phyloP scores from a whole-genome alignment of 148 eudicot genomes.

The Salicornia ramosissima region DNA sequence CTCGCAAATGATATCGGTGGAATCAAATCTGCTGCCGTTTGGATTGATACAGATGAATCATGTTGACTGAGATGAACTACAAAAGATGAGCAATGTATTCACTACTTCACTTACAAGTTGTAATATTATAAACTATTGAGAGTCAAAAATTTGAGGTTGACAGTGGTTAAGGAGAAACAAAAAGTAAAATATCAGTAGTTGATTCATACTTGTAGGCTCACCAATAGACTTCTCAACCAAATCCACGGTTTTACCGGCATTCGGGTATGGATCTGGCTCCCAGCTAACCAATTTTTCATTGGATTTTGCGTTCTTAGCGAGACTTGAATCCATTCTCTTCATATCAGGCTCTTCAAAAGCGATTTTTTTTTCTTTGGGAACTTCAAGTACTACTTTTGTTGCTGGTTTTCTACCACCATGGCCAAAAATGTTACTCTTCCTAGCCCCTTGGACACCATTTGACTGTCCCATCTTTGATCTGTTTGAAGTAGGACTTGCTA shows the following conservation, averaged over 20 bases:
- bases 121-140: not conserved
- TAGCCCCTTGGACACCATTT: slow-evolving; percentile 33
- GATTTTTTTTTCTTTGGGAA: slow-evolving; percentile 46
- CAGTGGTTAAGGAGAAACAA: not conserved
- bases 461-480: slow-evolving; percentile 35
- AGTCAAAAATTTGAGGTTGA: not conserved
- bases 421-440: slow-evolving; percentile 37
- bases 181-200: not conserved
- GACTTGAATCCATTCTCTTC: slow-evolving; percentile 46
- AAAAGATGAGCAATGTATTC: slow-evolving; percentile 14
- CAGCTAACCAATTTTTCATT: slow-evolving; percentile 36
- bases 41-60: slow-evolving; percentile 32
- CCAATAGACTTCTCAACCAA: slow-evolving; percentile 39
- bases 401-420: slow-evolving; percentile 45
- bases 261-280: slow-evolving; percentile 38
- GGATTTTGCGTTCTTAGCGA: slow-evolving; percentile 31
- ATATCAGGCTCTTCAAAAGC: slow-evolving; percentile 66
- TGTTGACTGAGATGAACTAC: slow-evolving; percentile 52
- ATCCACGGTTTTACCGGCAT: slow-evolving; percentile 31
- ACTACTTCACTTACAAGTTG: not conserved
- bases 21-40: slow-evolving; percentile 37
- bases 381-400: slow-evolving; percentile 47
- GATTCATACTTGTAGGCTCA: slow-evolving; percentile 42
- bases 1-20: slow-evolving; percentile 56
- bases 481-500: slow-evolving; percentile 61